Conservation (phyloP, 140 eudicot genomes). For the Cichorium intybus region DNA sequence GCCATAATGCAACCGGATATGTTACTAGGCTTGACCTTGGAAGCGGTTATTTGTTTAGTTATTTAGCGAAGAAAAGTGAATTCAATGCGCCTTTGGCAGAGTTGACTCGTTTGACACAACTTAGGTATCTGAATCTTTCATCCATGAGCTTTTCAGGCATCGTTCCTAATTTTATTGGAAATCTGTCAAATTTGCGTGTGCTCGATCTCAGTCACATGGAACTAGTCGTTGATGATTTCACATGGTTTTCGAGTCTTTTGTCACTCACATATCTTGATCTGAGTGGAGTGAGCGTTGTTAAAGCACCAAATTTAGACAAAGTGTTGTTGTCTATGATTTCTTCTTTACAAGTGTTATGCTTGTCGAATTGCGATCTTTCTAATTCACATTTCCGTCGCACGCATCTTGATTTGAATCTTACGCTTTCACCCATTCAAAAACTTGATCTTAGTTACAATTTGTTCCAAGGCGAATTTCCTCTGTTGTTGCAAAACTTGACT, state of each 20-base stretch:
- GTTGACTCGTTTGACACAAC: constrained; percentile 21
- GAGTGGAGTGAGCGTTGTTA: constrained; percentile 19
- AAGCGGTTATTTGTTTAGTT: not conserved
- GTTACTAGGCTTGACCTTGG: constrained; percentile 27
- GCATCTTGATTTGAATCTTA: constrained; percentile 26
- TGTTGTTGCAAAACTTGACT: constrained; percentile 31
- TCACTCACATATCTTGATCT: constrained; percentile 30
- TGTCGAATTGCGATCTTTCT: constrained; percentile 31
- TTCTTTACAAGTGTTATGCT: constrained; percentile 28
- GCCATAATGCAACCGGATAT: constrained; percentile 12
- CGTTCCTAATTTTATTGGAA: constrained; percentile 31
- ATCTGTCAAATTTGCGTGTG: constrained; percentile 25
- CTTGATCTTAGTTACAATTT: constrained; percentile 32
- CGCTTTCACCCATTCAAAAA: constrained; percentile 25
- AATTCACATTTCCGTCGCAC: constrained; percentile 20
- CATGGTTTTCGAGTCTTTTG: constrained; percentile 28
- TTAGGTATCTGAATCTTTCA: constrained; percentile 25
- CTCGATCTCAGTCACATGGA: constrained; percentile 23
- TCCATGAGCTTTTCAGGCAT: constrained; percentile 5
- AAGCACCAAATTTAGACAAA: constrained; percentile 9
- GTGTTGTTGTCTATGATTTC: constrained; percentile 26
- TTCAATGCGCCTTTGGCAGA: constrained; percentile 23
- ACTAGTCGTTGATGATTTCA: constrained; percentile 20
- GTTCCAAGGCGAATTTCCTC: constrained; percentile 21
- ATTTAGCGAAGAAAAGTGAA: not conserved